Percentiles rank a stretch among this genome's conserved stretches.
Evolutionary conservation across 108 stramenopile genomes (phyloP).

Genomic region (Skeletonema menzelii): DNA sequence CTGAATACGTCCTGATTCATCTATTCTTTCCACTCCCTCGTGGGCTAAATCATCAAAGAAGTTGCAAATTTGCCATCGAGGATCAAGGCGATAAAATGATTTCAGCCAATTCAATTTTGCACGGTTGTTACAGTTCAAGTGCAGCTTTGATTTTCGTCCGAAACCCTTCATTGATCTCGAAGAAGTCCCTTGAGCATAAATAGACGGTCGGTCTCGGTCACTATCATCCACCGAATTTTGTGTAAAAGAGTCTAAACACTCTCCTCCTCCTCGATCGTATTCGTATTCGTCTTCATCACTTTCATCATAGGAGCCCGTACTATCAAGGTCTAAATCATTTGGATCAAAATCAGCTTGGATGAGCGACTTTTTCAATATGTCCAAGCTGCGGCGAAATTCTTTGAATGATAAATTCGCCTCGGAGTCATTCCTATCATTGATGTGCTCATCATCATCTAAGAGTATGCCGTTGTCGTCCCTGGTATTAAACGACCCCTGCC

Average conservation of each 20-base stretch:
- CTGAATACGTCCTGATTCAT: neutral
- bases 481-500: no score
- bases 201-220: neutral
- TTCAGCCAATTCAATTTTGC: conserved; percentile 13
- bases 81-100: conserved; percentile 36
- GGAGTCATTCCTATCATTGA: neutral
- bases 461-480: no score
- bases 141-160: neutral
- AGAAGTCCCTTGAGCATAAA: neutral
- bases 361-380: neutral
- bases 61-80: no score
- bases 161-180: neutral
- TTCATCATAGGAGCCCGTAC: no score
- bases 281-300: no score
- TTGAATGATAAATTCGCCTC: neutral
- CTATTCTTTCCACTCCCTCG: neutral
- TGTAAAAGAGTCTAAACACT: no score
- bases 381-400: neutral
- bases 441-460: neutral
- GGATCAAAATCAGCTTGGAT: neutral
- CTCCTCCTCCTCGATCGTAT: no score
- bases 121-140: neutral
- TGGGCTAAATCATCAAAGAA: conserved; percentile 48
- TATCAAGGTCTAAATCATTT: neutral
- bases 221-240: neutral